A percentile compares a stretch with the other conserved stretches of the same genome.
phyloP scores from a whole-genome alignment of 768 basidiomycete species.

The Agrocybe chaxingu region DNA sequence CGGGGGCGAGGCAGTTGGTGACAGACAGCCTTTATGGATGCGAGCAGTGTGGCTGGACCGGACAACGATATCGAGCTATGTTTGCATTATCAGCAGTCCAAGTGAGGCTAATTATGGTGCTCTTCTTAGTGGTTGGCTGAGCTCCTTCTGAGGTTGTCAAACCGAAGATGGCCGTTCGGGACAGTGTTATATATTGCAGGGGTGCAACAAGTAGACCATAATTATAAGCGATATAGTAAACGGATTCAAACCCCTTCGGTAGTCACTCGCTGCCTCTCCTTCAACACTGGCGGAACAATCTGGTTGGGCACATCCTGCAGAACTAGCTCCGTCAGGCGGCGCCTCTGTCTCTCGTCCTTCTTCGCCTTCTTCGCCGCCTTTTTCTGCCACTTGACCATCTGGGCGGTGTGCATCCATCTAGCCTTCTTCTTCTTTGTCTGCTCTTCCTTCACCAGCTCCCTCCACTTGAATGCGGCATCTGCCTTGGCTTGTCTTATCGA shows the following conservation, averaged over 20 bases:
- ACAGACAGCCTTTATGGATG: background rate
- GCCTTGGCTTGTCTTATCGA: conserved; percentile 60
- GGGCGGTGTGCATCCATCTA: conserved; percentile 47
- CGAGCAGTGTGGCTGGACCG: background rate
- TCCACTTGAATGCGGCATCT: conserved; percentile 76
- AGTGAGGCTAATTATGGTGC: too few species aligned
- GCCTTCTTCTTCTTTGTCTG: conserved; percentile 59
- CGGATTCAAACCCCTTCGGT: background rate
- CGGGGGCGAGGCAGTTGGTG: background rate
- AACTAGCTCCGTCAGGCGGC: conserved; percentile 52
- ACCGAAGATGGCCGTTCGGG: too few species aligned
- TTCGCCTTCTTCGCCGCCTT: conserved; percentile 53
- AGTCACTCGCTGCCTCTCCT: background rate
- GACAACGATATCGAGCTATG: background rate
- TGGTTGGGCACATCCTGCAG: conserved; percentile 59
- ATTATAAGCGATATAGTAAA: background rate
- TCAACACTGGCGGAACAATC: conserved; percentile 39
- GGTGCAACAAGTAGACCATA: background rate
- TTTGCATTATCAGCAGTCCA: too few species aligned
- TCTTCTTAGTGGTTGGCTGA: too few species aligned
- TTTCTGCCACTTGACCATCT: conserved; percentile 48
- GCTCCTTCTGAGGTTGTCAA: too few species aligned
- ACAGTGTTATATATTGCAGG: too few species aligned
- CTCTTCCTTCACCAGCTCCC: conserved; percentile 54
- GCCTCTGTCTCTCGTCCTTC: conserved; percentile 50